These are phyloP conservation scores for Alternaria sp. DNA, from an alignment of 2,329 filamentous ascomycete genomes.

Conservation along the genomic window DNA sequence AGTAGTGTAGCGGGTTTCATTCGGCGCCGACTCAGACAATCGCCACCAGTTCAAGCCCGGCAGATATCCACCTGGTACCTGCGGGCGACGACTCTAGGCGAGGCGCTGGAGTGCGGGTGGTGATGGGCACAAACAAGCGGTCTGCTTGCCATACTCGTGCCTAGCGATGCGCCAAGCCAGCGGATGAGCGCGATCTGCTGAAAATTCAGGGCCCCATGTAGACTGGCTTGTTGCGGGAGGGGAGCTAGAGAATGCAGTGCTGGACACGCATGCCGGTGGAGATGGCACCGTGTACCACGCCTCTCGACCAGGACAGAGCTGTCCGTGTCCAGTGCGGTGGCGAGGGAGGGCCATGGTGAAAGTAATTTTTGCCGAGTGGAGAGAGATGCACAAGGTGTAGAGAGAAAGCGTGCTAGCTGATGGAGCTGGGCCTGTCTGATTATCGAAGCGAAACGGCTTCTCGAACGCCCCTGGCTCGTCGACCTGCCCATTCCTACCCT, in stretches of 20 bases:
- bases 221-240: constrained; percentile 15
- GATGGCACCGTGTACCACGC: constrained; percentile 8
- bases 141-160: constrained; percentile 28
- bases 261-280: constrained; percentile 11
- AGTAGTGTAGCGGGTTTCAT: neutral
- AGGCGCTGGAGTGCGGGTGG: constrained; percentile 24
- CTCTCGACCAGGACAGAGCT: constrained; percentile 19
- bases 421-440: constrained; percentile 22
- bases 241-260: constrained; percentile 7
- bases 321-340: constrained; percentile 30
- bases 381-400: constrained; percentile 3
- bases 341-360: constrained; percentile 14
- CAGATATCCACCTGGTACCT: constrained; percentile 15
- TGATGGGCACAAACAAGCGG: constrained; percentile 36
- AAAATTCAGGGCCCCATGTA: constrained; percentile 21
- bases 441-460: constrained; percentile 17
- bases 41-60: constrained; percentile 2
- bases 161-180: constrained; percentile 27
- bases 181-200: constrained; percentile 26
- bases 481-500: constrained; percentile 19
- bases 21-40: neutral
- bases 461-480: constrained; percentile 20
- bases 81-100: constrained; percentile 17
- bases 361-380: constrained; percentile 24
- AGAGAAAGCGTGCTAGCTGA: constrained; percentile 17